Evolutionary conservation across 73 alveolate genomes (phyloP).

Genomic region (Effrenium voratum): DNA sequence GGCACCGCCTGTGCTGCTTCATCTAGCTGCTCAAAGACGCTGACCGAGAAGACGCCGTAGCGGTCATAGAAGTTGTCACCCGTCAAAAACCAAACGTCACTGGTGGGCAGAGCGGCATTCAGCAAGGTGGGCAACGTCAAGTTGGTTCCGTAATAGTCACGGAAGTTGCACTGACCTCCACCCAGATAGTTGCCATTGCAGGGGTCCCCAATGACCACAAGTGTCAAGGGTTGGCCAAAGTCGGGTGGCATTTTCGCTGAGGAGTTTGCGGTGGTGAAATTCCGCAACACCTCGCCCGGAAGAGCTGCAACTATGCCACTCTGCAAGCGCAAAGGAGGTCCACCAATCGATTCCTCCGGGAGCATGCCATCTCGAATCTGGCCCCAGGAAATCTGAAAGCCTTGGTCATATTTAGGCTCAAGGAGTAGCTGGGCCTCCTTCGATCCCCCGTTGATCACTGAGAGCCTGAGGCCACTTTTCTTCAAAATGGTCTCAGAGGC

Average conservation of each 20-base stretch:
- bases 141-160: conserved; percentile 41
- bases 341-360: not conserved
- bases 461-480: conserved; percentile 21
- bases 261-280: not conserved
- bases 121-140: conserved; percentile 26
- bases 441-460: conserved; percentile 46
- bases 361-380: conserved; percentile 45
- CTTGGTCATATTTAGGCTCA: not conserved
- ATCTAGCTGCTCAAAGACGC: conserved; percentile 41
- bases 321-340: conserved; percentile 31
- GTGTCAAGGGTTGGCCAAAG: not conserved
- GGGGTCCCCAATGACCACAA: conserved; percentile 63
- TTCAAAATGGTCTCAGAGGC: conserved; percentile 40
- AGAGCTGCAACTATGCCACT: not conserved
- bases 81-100: conserved; percentile 22
- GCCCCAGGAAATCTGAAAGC: conserved; percentile 54
- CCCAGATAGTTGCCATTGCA: conserved; percentile 73
- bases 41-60: conserved; percentile 43
- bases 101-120: conserved; percentile 60
- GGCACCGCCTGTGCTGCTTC: conserved; percentile 46
- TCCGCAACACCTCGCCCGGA: conserved; percentile 1
- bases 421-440: no score
- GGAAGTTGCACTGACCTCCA: conserved; percentile 53
- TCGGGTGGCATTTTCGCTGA: conserved; percentile 57
- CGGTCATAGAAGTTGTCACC: conserved; percentile 81